These are phyloP conservation scores for Angomonas deanei DNA, from an alignment of 208 protist species.

Conservation along the genomic window DNA sequence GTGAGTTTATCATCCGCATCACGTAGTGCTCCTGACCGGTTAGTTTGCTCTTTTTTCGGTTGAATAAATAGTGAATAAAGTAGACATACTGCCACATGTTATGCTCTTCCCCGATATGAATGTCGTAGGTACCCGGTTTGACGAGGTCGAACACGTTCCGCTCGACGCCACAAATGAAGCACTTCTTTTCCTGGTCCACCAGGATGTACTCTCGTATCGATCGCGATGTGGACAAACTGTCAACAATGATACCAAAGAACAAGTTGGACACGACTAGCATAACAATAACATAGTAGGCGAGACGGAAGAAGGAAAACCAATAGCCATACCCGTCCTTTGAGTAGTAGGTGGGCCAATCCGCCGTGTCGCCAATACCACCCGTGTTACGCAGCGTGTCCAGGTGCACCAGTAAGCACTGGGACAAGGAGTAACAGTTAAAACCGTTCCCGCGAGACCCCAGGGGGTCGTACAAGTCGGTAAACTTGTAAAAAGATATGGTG, in stretches of 20 bases:
- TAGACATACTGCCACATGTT: slow-evolving; percentile 95
- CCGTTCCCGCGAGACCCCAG: slow-evolving; percentile 31
- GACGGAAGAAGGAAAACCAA: slow-evolving; percentile 87
- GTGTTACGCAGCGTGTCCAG: slow-evolving; percentile 63
- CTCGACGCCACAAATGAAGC: slow-evolving; percentile 92
- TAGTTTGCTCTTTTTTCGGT: slow-evolving; percentile 54
- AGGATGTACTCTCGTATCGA: slow-evolving; percentile 49
- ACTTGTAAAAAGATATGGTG: slow-evolving; percentile 55
- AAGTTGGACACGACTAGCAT: slow-evolving; percentile 80
- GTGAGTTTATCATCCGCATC: slow-evolving; percentile 24
- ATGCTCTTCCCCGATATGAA: slow-evolving; percentile 88
- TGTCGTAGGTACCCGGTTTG: slow-evolving; percentile 63
- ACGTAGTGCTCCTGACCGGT: slow-evolving; percentile 86
- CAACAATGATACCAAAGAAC: slow-evolving; percentile 94
- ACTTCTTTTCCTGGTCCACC: slow-evolving; percentile 82
- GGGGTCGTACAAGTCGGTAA: slow-evolving; percentile 47
- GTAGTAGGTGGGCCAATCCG: slow-evolving; percentile 50
- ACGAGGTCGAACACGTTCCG: slow-evolving; percentile 74
- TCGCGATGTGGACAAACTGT: slow-evolving; percentile 80
- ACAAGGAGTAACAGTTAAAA: slow-evolving; percentile 75
- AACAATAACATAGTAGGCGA: slow-evolving; percentile 84
- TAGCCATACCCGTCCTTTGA: slow-evolving; percentile 52
- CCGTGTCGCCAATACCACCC: slow-evolving; percentile 74
- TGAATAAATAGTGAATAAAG: slow-evolving; percentile 82
- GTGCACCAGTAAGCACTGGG: slow-evolving; percentile 70